These are phyloP conservation scores for Echinosophora koreensis DNA, from an alignment of 306 rosid genomes.

Conservation along the genomic window DNA sequence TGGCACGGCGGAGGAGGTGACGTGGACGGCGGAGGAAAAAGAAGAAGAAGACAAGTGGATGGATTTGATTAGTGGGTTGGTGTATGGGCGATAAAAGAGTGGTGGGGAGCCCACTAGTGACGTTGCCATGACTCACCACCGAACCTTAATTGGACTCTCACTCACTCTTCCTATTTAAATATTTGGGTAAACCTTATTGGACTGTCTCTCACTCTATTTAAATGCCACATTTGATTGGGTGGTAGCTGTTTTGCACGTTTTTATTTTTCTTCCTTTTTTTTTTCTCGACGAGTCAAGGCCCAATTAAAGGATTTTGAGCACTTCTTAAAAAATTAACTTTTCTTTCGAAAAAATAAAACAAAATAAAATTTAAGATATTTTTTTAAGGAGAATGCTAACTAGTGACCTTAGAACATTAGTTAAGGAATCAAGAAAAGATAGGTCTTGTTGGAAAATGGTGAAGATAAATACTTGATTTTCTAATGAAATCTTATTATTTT, in stretches of 20 bases:
- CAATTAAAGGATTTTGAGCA: not conserved
- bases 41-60: slow-evolving; percentile 14
- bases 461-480: too few relatives aligned
- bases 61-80: slow-evolving; percentile 27
- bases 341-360: too few relatives aligned
- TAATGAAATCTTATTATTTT: too few relatives aligned
- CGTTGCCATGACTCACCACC: slow-evolving; percentile 8
- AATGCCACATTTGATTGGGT: not conserved
- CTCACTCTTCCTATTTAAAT: not conserved
- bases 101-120: slow-evolving; percentile 28
- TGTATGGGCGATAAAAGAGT: not conserved
- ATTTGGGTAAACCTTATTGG: too few relatives aligned
- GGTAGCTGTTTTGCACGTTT: too few relatives aligned
- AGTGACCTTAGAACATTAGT: too few relatives aligned
- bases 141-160: not conserved
- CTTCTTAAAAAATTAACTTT: too few relatives aligned
- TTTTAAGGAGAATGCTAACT: too few relatives aligned
- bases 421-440: too few relatives aligned
- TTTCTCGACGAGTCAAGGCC: not conserved
- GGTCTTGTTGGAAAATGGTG: too few relatives aligned
- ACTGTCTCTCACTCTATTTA: not conserved
- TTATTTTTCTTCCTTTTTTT: too few relatives aligned
- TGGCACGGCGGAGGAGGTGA: slow-evolving; percentile 36
- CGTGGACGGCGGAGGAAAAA: slow-evolving; percentile 39
- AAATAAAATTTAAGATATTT: too few relatives aligned